phyloP scores from a whole-genome alignment of 305 asterid species.

The Rubia tinctorum region DNA sequence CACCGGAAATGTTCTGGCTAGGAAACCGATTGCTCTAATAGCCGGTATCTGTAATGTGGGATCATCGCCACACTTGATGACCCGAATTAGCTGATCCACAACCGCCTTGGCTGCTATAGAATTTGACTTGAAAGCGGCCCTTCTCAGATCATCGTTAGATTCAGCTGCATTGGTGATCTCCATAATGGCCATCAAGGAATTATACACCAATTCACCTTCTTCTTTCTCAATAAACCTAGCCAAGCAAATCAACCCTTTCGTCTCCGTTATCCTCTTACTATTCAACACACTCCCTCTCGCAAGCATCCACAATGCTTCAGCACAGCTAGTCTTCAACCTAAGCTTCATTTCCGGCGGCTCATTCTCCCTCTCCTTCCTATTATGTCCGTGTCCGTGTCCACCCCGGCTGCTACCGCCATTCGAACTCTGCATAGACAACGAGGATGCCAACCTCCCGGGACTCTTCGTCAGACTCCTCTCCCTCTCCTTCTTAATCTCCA shows the following conservation, averaged over 20 bases:
- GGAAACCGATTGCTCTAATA: constrained; percentile 57
- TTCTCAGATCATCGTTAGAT: constrained; percentile 67
- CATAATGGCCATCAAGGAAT: constrained; percentile 76
- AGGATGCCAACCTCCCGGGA: constrained; percentile 36
- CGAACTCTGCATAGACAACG: constrained; percentile 43
- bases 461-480: constrained; percentile 40
- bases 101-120: constrained; percentile 86
- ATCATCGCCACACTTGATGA: constrained; percentile 45
- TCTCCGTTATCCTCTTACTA: constrained; percentile 74
- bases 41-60: constrained; percentile 49
- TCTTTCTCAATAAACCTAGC: constrained; percentile 77
- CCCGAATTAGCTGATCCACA: constrained; percentile 68
- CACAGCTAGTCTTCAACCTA: constrained; percentile 57
- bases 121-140: constrained; percentile 78
- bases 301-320: constrained; percentile 81
- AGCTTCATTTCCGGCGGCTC: constrained; percentile 69
- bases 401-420: constrained; percentile 54
- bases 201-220: constrained; percentile 58
- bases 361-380: constrained; percentile 60
- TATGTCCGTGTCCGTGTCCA: constrained; percentile 16
- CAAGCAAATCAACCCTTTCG: constrained; percentile 82
- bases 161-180: constrained; percentile 85
- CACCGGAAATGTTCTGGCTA: constrained; percentile 85
- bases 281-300: constrained; percentile 63
- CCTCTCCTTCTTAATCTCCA: constrained; percentile 70